These are phyloP conservation scores for Aspergillus alliaceus DNA, from an alignment of 2,329 filamentous ascomycete genomes.

Conservation along the genomic window DNA sequence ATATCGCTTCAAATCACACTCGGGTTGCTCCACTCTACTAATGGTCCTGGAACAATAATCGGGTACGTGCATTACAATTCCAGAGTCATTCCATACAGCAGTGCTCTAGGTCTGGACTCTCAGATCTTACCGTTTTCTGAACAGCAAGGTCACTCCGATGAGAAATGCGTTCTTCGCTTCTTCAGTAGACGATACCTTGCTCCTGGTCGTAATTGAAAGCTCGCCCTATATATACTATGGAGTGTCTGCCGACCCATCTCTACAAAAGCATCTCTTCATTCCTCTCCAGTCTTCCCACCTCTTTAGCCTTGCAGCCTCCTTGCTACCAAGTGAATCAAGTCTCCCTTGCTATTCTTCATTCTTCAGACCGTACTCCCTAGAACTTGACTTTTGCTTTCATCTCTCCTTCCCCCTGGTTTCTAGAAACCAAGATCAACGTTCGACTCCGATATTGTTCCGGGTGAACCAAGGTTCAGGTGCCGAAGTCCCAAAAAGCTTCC, in stretches of 20 bases:
- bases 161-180: conserved; percentile 15
- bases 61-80: conserved; percentile 19
- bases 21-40: conserved; percentile 15
- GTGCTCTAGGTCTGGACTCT: conserved; percentile 17
- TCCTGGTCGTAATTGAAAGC: conserved; percentile 14
- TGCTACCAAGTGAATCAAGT: background rate
- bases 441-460: background rate
- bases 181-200: conserved; percentile 9
- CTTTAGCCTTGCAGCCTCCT: background rate
- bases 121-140: conserved; percentile 11
- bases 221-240: conserved; percentile 25
- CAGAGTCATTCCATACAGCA: conserved; percentile 17
- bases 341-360: background rate
- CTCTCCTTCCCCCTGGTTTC: conserved; percentile 10
- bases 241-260: conserved; percentile 8
- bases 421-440: too few species aligned
- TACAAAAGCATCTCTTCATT: conserved; percentile 5
- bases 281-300: background rate
- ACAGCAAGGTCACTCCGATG: conserved; percentile 11
- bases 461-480: conserved; percentile 2
- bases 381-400: conserved; percentile 2
- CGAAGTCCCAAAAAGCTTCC: conserved; percentile 3
- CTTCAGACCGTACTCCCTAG: background rate
- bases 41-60: conserved; percentile 16
- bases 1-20: background rate